These are phyloP conservation scores for Quercus lobata DNA, from an alignment of 331 rosid species.

Conservation along the genomic window DNA sequence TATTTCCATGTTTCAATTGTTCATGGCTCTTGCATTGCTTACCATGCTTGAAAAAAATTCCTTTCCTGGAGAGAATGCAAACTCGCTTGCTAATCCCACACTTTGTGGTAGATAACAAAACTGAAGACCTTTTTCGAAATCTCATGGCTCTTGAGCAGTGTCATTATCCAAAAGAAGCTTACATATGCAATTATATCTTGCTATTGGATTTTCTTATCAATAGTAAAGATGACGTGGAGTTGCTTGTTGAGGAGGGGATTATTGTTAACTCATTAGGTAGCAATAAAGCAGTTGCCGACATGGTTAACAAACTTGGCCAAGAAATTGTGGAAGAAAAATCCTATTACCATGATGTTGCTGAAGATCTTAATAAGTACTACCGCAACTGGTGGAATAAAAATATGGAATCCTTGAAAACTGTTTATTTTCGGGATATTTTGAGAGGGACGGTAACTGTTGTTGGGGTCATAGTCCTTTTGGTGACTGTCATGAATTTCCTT, in stretches of 20 bases:
- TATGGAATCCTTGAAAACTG: slow-evolving; percentile 31
- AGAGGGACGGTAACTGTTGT: slow-evolving; percentile 35
- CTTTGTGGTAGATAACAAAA: not conserved
- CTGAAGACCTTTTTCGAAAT: slow-evolving; percentile 15
- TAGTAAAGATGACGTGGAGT: slow-evolving; percentile 6
- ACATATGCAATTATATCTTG: slow-evolving; percentile 10
- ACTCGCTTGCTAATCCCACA: not conserved
- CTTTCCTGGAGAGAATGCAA: not conserved
- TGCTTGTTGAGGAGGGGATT: slow-evolving; percentile 11
- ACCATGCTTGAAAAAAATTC: not conserved
- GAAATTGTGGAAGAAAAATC: not conserved
- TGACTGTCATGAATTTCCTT: not conserved
- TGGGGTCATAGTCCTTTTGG: slow-evolving; percentile 17
- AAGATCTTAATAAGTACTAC: not conserved
- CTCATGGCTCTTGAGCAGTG: slow-evolving; percentile 25
- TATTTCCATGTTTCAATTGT: not conserved
- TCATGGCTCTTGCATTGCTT: slow-evolving; percentile 16
- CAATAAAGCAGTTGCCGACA: not conserved
- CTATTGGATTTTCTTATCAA: slow-evolving; percentile 7
- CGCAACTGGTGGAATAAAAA: not conserved
- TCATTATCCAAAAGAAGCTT: slow-evolving; percentile 2
- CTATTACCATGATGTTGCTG: not conserved
- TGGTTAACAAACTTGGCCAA: slow-evolving; percentile 12
- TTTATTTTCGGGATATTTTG: slow-evolving; percentile 42
- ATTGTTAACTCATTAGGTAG: slow-evolving; percentile 7